Conservation (phyloP, 371 early-diverging fungal genomes). For the Lichtheimia corymbifera region DNA sequence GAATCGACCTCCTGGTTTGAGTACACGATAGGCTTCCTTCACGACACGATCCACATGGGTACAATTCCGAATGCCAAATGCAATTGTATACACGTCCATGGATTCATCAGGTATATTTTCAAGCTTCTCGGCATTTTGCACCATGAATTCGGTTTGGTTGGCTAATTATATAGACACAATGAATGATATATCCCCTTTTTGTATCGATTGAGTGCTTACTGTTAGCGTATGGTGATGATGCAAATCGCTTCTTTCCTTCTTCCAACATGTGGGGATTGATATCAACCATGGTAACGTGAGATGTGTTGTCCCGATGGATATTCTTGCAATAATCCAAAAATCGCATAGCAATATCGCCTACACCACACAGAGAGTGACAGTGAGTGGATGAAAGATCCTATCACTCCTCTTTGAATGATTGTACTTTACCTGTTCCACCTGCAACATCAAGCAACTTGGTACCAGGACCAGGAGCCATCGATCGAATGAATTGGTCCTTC, state of each 20-base stretch:
- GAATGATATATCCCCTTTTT: background rate
- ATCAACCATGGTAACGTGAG: slow-evolving; percentile 89
- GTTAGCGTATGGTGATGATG: slow-evolving; percentile 57
- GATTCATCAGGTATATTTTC: slow-evolving; percentile 73
- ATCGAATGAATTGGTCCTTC: slow-evolving; percentile 35
- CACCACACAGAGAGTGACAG: background rate
- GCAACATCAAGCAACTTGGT: slow-evolving; percentile 94
- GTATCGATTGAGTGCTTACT: slow-evolving; percentile 39
- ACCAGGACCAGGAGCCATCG: slow-evolving; percentile 81
- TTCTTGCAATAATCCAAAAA: slow-evolving; percentile 83
- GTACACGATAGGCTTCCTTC: slow-evolving; percentile 88
- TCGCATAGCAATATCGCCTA: slow-evolving; percentile 93
- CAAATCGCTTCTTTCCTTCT: slow-evolving; percentile 83
- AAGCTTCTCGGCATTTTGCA: slow-evolving; percentile 92
- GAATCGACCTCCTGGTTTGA: slow-evolving; percentile 94
- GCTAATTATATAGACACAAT: slow-evolving; percentile 25
- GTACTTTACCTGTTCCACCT: slow-evolving; percentile 86
- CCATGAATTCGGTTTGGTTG: slow-evolving; percentile 65
- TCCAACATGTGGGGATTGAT: slow-evolving; percentile 95
- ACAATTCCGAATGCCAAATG: slow-evolving; percentile 97
- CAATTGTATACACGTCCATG: slow-evolving; percentile 93
- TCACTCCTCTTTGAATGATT: too few species aligned
- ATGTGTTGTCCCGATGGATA: slow-evolving; percentile 64
- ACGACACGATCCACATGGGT: slow-evolving; percentile 91
- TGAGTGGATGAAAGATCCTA: too few species aligned